Evolutionary conservation across 176 grass and related monocot genomes (phyloP).

Genomic region (Zea luxurians): DNA sequence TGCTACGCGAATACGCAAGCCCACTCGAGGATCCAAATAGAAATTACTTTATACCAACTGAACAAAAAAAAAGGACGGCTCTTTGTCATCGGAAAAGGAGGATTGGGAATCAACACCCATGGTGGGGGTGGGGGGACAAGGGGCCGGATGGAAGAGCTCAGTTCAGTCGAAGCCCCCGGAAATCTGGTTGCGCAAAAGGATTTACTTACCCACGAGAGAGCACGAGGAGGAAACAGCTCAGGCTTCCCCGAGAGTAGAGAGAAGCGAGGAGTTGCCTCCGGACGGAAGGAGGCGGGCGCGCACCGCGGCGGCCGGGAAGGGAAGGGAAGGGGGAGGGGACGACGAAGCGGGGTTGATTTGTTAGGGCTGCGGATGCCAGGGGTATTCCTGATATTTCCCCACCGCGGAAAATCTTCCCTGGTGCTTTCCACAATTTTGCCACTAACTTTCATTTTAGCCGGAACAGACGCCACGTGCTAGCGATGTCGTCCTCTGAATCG

Average conservation of each 20-base stretch:
- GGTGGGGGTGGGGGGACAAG: not conserved
- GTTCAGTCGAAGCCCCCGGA: not conserved
- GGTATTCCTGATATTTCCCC: constrained; percentile 18
- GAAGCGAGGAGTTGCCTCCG: not conserved
- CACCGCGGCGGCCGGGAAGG: not conserved
- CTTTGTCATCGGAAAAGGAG: not conserved
- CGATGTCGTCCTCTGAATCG: no score
- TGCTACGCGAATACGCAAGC: not conserved
- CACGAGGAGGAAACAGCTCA: not conserved
- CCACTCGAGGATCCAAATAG: constrained; percentile 2
- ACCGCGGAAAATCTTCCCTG: not conserved
- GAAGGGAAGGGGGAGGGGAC: not conserved
- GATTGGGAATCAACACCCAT: not conserved
- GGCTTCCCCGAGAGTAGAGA: not conserved
- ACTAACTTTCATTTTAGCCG: not conserved
- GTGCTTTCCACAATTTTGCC: constrained; percentile 32
- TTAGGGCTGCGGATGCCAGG: constrained; percentile 6
- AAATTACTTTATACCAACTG: not conserved
- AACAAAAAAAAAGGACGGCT: not conserved
- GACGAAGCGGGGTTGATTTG: constrained; percentile 19
- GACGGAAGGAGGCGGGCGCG: not conserved
- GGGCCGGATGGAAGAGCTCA: not conserved
- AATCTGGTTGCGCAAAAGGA: not conserved
- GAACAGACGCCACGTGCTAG: no score
- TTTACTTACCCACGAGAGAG: not conserved